Evolutionary conservation across 2,329 filamentous ascomycete genomes (phyloP), one percentile per base, ranked within the genome.

Genomic region (Pyricularia grisea): DNA sequence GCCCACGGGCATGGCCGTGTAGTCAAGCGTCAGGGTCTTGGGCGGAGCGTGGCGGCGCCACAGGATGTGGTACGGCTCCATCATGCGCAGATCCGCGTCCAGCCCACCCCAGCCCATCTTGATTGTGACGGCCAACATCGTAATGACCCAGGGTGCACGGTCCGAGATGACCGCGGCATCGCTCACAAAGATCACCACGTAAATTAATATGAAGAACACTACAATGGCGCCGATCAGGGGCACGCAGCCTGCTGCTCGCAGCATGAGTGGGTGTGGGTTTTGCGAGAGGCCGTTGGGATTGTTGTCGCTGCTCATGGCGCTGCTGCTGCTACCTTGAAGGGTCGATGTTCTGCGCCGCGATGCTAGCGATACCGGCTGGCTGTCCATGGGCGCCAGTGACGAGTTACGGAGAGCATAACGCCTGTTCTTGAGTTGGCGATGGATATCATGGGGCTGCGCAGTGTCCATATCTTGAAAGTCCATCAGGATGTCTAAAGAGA

Each of bases 401-500:
- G 88, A 90, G 77, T 92, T 92, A 71, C 88, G 86, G 28, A 93
- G 79, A 68, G 89, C 85, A 73, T 92, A 93, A 55, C 90, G 86
- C 70, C 87, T 85, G 31, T 86, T 78, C 71, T 88, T 88, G n/a
- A 93, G 81, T 72, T 84, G 85, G 67, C 87, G 81, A 75, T 92
- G 90, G 61, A 93, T 92, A 68, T 88, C 85, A 66, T 87, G 81
- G 68, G 89, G 87, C 4, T 83, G 87, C 9, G 87, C 89, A 0
- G 87, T 86, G 74, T 93, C 90, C 78, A 91, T 86, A 69, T 88
- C 88, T 71, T 87, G 88, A 74, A 93, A 92, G 74, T 93, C 90
- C 78, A 88, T 88, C 71, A 92, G 79, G 75, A 92, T 91, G 72
- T 92, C 65, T 67, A 20, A 5, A 55, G 23, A 28, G 9, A 12